Percentiles rank a stretch among this genome's conserved stretches.
Evolutionary conservation across 768 basidiomycete genomes (phyloP).

Genomic region (Kwoniella pini): DNA sequence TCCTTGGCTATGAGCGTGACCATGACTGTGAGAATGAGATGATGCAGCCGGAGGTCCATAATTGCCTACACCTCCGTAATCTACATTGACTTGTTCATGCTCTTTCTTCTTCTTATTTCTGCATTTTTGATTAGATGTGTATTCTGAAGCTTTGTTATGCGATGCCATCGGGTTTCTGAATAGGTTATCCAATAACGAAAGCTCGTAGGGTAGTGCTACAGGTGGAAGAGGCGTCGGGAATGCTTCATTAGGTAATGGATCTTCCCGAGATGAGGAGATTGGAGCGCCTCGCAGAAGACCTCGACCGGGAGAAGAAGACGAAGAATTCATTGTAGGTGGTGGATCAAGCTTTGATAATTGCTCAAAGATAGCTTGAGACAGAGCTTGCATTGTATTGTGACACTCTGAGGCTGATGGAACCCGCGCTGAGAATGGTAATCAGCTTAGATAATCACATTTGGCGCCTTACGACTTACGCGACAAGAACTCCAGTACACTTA

Average conservation of each 20-base stretch:
- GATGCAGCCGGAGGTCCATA: background rate
- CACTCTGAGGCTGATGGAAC: conserved; percentile 38
- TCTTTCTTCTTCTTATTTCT: conserved; percentile 16
- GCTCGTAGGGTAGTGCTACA: conserved; percentile 51
- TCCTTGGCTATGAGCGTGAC: background rate
- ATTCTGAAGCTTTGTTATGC: conserved; percentile 53
- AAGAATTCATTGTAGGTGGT: conserved; percentile 8
- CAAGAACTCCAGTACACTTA: conserved; percentile 51
- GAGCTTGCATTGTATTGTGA: conserved; percentile 37
- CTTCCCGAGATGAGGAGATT: conserved; percentile 47
- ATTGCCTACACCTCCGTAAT: conserved; percentile 11
- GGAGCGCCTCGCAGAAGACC: conserved; percentile 34
- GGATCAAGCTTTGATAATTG: conserved; percentile 29
- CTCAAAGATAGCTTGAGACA: conserved; percentile 37
- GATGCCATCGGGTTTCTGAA: conserved; percentile 54
- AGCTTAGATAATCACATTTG: background rate
- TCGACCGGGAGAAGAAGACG: conserved; percentile 21
- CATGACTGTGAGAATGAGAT: background rate
- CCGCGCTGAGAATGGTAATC: conserved; percentile 26
- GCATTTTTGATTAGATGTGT: conserved; percentile 40
- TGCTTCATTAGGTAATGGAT: conserved; percentile 45
- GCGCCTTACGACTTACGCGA: conserved; percentile 41
- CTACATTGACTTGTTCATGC: conserved; percentile 2
- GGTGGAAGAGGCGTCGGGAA: conserved; percentile 49
- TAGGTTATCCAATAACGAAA: conserved; percentile 53